Evolutionary conservation across 73 alveolate genomes (phyloP).

Genomic region (Tetrahymena borealis): DNA sequence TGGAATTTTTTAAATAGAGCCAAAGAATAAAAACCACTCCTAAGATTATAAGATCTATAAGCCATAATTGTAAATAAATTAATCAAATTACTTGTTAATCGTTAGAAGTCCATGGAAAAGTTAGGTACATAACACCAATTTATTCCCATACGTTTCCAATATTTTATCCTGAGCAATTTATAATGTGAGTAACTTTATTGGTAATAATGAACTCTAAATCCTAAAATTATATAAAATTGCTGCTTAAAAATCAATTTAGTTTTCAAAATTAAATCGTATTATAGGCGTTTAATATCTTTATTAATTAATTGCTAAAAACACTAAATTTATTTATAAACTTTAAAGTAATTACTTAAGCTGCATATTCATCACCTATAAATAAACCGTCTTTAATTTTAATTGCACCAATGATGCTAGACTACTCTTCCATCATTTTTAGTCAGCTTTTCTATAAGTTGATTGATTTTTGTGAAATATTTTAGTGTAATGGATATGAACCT

Average conservation of each 20-base stretch:
- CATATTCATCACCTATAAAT: conserved; percentile 81
- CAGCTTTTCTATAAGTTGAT: neutral
- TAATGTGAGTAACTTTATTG: conserved; percentile 92
- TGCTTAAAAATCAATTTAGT: no score
- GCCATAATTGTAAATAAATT: no score
- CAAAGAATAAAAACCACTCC: no score
- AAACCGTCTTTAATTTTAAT: conserved; percentile 78
- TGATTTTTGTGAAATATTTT: no score
- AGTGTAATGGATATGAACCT: no score
- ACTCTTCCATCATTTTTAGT: neutral
- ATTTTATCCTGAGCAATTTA: conserved; percentile 89
- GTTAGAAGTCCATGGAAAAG: conserved; percentile 83
- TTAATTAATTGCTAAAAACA: no score
- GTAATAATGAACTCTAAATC: conserved; percentile 91
- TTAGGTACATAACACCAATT: conserved; percentile 84
- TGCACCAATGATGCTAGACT: conserved; percentile 69
- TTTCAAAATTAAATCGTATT: no score
- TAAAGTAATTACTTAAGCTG: conserved; percentile 68
- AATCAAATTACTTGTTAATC: conserved; percentile 59
- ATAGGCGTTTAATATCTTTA: no score
- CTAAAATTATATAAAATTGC: conserved; percentile 22
- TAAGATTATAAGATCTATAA: no score
- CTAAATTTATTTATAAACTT: no score
- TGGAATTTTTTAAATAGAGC: no score
- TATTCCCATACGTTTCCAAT: conserved; percentile 90